These are phyloP conservation scores for Gaeumannomyces sp. DNA, from an alignment of 2,329 filamentous ascomycete species.

Conservation along the genomic window DNA sequence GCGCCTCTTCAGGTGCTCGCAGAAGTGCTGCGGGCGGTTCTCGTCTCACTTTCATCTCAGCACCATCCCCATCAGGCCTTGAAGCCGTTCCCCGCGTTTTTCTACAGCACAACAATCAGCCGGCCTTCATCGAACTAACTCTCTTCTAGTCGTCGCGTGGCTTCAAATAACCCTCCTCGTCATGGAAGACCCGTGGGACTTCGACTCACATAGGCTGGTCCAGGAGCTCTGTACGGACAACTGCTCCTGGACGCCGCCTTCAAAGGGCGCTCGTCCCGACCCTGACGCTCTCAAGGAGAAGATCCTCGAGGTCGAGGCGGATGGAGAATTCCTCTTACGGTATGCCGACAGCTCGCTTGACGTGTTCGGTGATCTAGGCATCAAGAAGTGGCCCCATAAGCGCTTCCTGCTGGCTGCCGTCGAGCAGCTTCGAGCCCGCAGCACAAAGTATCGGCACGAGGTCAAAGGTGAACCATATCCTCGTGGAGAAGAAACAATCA, in stretches of 20 bases:
- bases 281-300: constrained; percentile 42
- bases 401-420: constrained; percentile 53
- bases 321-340: constrained; percentile 58
- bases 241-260: constrained; percentile 39
- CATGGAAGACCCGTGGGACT: constrained; percentile 61
- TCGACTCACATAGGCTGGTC: constrained; percentile 64
- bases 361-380: constrained; percentile 45
- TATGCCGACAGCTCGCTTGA: constrained; percentile 40
- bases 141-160: neutral
- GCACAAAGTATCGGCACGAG: constrained; percentile 36
- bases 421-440: constrained; percentile 44
- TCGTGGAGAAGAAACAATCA: neutral
- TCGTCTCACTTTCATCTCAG: neutral
- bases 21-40: neutral
- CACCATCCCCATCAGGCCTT: neutral
- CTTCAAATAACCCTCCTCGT: neutral
- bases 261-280: constrained; percentile 41
- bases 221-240: constrained; percentile 54
- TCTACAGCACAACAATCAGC: neutral
- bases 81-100: neutral
- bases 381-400: constrained; percentile 53
- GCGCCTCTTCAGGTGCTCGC: neutral
- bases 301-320: constrained; percentile 57
- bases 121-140: neutral
- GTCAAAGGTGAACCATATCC: neutral